Base-by-base conservation (phyloP, 441 rosid genomes). In the Arabidopsis lyrata region DNA sequence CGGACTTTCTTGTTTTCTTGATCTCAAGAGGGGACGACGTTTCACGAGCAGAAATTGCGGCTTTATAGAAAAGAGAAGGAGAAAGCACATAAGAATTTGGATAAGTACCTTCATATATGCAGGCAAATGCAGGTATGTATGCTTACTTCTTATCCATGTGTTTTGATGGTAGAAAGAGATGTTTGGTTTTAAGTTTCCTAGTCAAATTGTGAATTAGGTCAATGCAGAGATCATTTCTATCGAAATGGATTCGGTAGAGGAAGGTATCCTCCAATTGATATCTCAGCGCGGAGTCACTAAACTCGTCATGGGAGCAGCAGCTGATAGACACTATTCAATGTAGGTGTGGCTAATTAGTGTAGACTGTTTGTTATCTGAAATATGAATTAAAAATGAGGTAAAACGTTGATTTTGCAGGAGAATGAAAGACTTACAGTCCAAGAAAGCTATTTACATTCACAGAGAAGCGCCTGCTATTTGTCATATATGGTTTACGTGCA, bases 221-320 rank as follows among this genome's bases (percentile, higher is more conserved):
- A 82, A 32, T 50, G 91, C 90, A 50, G 97, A 90, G 83, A 90
- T 80, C 72, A 67, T 79, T 15, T 68, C 22, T 67, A 75, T 72
- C 45, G 97, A 88, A 75, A 81, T 45, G 77, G 91, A 82, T 53
- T 76, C 79, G 58, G 69, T 87, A 5, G 95, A 87, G 76, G 64
- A 84, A 72, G 98, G 98, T 6, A 86, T 94, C 65, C 65, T 89
- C 39, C 85, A 86, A 44, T 71, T 91, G 20, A 79, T 94, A 39
- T 75, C 81, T 13, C 68, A 34, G 68, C 63, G 81, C 52, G 81
- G 93, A 45, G 86, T 91, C 24, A 86, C 48, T 63, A 83, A 83
- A 80, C 92, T 94, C 67, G 98, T 90, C 32, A 90, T 91, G 95
- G 97, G 98, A 73, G 95, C 95, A 70, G 96, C 98, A 63, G 84